Percentiles rank a stretch among this genome's conserved stretches.
Conservation (phyloP, 176 grass and related monocot genomes). For the Alopecurus myosuroides region DNA sequence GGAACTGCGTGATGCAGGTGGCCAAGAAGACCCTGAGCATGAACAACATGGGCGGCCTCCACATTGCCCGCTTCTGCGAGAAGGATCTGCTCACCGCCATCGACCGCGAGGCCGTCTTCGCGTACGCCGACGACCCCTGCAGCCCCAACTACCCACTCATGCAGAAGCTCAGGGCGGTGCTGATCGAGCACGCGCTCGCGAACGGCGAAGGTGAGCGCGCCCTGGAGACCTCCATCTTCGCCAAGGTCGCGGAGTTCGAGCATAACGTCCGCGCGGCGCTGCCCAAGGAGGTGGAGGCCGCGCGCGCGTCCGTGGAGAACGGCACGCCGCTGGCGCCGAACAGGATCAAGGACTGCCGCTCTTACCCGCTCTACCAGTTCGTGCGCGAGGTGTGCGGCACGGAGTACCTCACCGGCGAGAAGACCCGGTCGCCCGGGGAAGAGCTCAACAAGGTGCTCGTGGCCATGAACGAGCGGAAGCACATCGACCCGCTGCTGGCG, state of each 20-base stretch:
- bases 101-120: constrained; percentile 76
- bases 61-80: constrained; percentile 69
- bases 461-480: constrained; percentile 72
- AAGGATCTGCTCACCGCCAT: constrained; percentile 71
- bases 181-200: constrained; percentile 68
- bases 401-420: constrained; percentile 76
- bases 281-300: constrained; percentile 77
- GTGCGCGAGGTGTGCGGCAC: constrained; percentile 63
- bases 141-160: constrained; percentile 70
- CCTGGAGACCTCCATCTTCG: constrained; percentile 67
- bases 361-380: constrained; percentile 70
- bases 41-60: constrained; percentile 57
- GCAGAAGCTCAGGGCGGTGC: constrained; percentile 78
- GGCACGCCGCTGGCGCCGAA: constrained; percentile 49
- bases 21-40: constrained; percentile 67
- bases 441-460: constrained; percentile 76
- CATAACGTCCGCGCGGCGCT: constrained; percentile 42
- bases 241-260: constrained; percentile 71
- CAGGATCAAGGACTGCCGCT: constrained; percentile 71
- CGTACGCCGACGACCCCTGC: constrained; percentile 88
- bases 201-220: constrained; percentile 65
- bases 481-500: constrained; percentile 72
- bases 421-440: constrained; percentile 64
- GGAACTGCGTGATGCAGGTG: constrained; percentile 63
- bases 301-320: constrained; percentile 58